Base-by-base conservation (phyloP, 148 eudicot species). In the Chenopodium quinoa region DNA sequence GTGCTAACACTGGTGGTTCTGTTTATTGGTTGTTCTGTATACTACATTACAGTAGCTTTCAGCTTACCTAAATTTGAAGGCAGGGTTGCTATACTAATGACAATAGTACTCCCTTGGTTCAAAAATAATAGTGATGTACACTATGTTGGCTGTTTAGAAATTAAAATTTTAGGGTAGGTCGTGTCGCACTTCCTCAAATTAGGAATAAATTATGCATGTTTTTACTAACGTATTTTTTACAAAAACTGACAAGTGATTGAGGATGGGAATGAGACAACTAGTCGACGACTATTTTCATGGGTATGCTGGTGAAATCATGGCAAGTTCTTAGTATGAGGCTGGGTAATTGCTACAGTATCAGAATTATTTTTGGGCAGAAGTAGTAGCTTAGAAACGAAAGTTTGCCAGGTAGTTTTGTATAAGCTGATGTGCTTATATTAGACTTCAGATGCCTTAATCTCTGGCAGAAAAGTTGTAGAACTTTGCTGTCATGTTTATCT, bases 401-500 rank as follows among this genome's bases (percentile, higher is more conserved):
- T 22, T 44, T 72, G 54, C 9, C 7, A n/a, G 27, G 29, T 4
- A 72, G 44, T n/a, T 48, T 14, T 48, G 4, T 62, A 62, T 62
- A 17, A 37, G 11, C 20, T 31, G 22, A 17, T 19, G 25, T 47
- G 75, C 31, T 72, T n/a, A n/a, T 44, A 44, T 68, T 6, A 7
- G 23, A 71, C 9, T 62, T 62, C 25, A 20, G 25, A 62, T 7
- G 65, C 2, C 65, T 19, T 62, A 4, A 1, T 22, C 3, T 62
- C 62, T 14, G 56, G 56, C 12, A 14, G 16, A 14, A 52, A 2
- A 75, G n/a, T 27, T 17, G 29, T 7, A 29, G 63, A n/a, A 48
- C 22, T 29, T 75, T 75, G 77, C 77, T 27, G 32, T 52, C 72
- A 69, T 69, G 8, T 66, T 9, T 71, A 46, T 56, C 65, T 29